A percentile compares a stretch with the other conserved stretches of the same genome.
phyloP scores from a whole-genome alignment of 345 rosid species.

The Capsella bursapastoris region DNA sequence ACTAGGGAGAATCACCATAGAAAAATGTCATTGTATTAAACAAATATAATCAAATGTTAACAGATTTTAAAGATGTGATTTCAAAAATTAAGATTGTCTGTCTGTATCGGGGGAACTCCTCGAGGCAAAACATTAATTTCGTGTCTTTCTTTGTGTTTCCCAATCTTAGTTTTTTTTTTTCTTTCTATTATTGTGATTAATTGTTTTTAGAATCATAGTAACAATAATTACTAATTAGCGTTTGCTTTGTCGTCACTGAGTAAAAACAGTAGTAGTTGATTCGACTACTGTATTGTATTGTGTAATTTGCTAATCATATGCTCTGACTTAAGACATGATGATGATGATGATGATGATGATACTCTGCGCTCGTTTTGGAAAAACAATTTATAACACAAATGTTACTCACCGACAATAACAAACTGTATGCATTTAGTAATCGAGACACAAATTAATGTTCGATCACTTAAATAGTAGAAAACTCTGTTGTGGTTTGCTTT shows the following conservation, averaged over 20 bases:
- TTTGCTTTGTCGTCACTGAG: background rate
- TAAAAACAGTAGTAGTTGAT: background rate
- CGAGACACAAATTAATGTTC: background rate
- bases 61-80: slow-evolving; percentile 26
- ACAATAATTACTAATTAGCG: background rate
- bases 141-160: slow-evolving; percentile 40
- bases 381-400: background rate
- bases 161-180: slow-evolving; percentile 4
- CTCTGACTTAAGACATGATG: background rate
- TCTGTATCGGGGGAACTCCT: slow-evolving; percentile 36
- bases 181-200: background rate
- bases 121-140: slow-evolving; percentile 46
- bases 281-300: background rate
- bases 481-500: no score
- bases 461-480: background rate
- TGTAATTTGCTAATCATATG: background rate
- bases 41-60: no score
- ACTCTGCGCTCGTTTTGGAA: background rate
- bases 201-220: background rate
- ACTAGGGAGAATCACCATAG: slow-evolving; percentile 16
- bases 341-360: background rate
- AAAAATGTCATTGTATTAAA: slow-evolving; percentile 1
- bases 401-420: background rate
- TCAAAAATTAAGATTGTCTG: slow-evolving; percentile 32
- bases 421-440: background rate